phyloP scores from a whole-genome alignment of 2,329 filamentous ascomycete genomes.

The Aspergillus fructus region DNA sequence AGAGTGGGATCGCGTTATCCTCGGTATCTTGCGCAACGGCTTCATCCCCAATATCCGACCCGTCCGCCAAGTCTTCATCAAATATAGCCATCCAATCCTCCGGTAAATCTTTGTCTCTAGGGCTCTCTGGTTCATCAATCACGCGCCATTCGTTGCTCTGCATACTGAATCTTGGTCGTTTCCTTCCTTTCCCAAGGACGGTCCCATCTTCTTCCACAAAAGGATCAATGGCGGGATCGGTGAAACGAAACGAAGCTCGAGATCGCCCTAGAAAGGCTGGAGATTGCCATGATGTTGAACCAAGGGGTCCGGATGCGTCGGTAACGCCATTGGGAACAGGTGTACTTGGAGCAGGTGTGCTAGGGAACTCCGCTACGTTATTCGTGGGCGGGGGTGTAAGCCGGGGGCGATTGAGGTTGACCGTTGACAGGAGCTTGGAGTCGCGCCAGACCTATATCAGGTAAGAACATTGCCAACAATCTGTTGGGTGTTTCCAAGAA shows the following conservation, averaged over 20 bases:
- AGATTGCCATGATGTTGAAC: constrained; percentile 64
- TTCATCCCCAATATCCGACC: constrained; percentile 14
- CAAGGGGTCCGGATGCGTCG: constrained; percentile 22
- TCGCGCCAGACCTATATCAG: constrained; percentile 28
- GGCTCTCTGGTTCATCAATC: constrained; percentile 68
- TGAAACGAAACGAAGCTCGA: constrained; percentile 66
- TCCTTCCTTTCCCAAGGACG: constrained; percentile 62
- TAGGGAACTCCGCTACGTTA: constrained; percentile 18
- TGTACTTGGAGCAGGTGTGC: constrained; percentile 27
- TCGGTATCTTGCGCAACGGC: background rate
- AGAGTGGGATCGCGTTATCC: background rate
- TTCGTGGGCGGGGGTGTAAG: constrained; percentile 23
- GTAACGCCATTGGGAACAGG: constrained; percentile 25
- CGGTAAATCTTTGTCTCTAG: constrained; percentile 50
- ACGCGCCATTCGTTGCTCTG: constrained; percentile 73
- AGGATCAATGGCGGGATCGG: constrained; percentile 64
- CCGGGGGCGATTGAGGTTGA: constrained; percentile 56
- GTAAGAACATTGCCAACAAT: constrained; percentile 1
- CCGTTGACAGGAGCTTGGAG: constrained; percentile 22
- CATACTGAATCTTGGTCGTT: constrained; percentile 68
- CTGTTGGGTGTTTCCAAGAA: background rate
- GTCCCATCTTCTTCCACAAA: constrained; percentile 67
- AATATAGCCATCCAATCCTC: constrained; percentile 30
- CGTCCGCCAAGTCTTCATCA: constrained; percentile 22
- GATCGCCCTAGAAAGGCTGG: constrained; percentile 77